These are phyloP conservation scores for Lasiosphaeria hispida DNA, from an alignment of 495 filamentous ascomycete genomes.

Conservation along the genomic window DNA sequence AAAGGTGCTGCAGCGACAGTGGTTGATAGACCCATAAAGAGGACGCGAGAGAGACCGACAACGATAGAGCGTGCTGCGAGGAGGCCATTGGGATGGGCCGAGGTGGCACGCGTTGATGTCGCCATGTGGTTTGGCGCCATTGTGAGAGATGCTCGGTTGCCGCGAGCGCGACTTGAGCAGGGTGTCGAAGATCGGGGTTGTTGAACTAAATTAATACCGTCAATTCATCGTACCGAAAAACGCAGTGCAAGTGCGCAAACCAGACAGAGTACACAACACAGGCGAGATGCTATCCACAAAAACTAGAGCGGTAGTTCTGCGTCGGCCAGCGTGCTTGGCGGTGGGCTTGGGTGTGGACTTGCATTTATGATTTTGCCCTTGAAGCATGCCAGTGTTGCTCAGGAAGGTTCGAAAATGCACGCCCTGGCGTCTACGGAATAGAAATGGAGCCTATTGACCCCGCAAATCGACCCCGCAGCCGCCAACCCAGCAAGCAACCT, in stretches of 20 bases:
- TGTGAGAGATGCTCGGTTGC: background rate
- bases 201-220: background rate
- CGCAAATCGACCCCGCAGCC: no score
- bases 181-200: background rate
- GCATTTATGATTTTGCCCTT: conserved; percentile 8
- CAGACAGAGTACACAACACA: no score
- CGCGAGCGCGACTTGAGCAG: background rate
- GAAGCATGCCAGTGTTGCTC: conserved; percentile 1
- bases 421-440: no score
- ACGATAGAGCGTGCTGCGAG: conserved; percentile 36
- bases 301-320: background rate
- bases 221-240: conserved; percentile 14
- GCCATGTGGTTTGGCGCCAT: conserved; percentile 11
- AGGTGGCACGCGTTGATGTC: conserved; percentile 11
- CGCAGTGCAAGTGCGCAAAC: background rate
- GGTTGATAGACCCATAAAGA: conserved; percentile 36
- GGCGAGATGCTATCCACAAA: background rate
- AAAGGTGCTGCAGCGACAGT: conserved; percentile 35
- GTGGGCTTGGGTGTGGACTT: background rate
- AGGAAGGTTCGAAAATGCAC: no score
- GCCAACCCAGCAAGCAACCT: no score
- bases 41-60: conserved; percentile 38
- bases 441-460: no score
- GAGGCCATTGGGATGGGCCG: conserved; percentile 31
- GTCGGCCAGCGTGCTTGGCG: background rate